Conservation (phyloP, 2,329 filamentous ascomycete species). For the Botrytis tulipae region DNA sequence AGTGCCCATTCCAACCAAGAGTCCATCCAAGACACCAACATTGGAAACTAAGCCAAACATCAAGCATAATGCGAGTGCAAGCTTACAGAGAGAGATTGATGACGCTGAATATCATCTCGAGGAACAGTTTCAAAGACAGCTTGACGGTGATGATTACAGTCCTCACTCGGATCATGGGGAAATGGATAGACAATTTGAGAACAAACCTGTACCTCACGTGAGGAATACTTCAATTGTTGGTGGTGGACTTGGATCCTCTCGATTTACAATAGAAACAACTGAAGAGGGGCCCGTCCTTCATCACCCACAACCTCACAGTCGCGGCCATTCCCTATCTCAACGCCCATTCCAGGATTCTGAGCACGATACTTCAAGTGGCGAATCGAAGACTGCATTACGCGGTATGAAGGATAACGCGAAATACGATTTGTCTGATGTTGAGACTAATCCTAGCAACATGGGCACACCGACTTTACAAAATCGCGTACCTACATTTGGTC, state of each 20-base stretch:
- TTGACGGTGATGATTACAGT: slow-evolving; percentile 76
- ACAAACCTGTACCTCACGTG: slow-evolving; percentile 25
- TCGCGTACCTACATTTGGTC: slow-evolving; percentile 48
- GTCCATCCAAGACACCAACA: slow-evolving; percentile 51
- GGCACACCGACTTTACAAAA: slow-evolving; percentile 60
- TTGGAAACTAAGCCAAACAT: slow-evolving; percentile 55
- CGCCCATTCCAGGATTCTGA: slow-evolving; percentile 60
- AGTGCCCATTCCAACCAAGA: slow-evolving; percentile 41
- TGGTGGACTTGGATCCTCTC: slow-evolving; percentile 36
- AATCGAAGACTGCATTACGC: slow-evolving; percentile 27
- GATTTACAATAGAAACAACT: slow-evolving; percentile 51
- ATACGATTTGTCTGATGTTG: slow-evolving; percentile 61
- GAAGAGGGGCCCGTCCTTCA: slow-evolving; percentile 60
- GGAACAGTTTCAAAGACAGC: slow-evolving; percentile 72
- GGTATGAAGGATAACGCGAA: slow-evolving; percentile 26
- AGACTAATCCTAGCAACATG: slow-evolving; percentile 71
- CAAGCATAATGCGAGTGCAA: slow-evolving; percentile 70
- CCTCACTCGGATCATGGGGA: slow-evolving; percentile 49
- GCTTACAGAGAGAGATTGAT: slow-evolving; percentile 79
- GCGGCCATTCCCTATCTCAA: slow-evolving; percentile 69
- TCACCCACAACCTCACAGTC: slow-evolving; percentile 71
- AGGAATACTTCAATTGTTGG: slow-evolving; percentile 30
- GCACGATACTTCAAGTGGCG: slow-evolving; percentile 40
- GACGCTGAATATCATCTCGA: slow-evolving; percentile 84
- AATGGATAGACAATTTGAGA: slow-evolving; percentile 27